Evolutionary conservation across 2,329 filamentous ascomycete species (phyloP).

Genomic region (Talaromyces verruculosus): DNA sequence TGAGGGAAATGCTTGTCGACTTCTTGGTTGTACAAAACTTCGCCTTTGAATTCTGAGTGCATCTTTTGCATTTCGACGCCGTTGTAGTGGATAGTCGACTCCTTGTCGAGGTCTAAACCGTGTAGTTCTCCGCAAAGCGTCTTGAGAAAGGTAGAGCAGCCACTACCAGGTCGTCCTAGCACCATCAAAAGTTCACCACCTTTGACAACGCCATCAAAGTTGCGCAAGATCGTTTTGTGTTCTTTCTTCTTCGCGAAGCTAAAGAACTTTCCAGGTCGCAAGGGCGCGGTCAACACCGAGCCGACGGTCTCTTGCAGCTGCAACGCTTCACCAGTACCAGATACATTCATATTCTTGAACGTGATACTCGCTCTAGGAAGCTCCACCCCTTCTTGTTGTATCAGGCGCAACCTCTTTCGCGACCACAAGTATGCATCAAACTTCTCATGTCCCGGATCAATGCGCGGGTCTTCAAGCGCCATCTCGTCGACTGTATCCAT

Average conservation of each 20-base stretch:
- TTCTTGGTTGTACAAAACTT: slow-evolving; percentile 30
- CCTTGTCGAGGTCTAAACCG: slow-evolving; percentile 69
- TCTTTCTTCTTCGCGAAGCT: slow-evolving; percentile 44
- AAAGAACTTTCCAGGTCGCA: slow-evolving; percentile 59
- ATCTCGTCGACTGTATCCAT: slow-evolving; percentile 36
- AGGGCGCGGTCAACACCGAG: slow-evolving; percentile 58
- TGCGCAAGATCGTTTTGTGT: slow-evolving; percentile 56
- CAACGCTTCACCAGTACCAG: slow-evolving; percentile 64
- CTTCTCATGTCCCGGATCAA: slow-evolving; percentile 44
- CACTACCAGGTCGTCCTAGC: slow-evolving; percentile 29
- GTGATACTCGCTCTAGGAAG: slow-evolving; percentile 56
- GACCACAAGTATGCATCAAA: slow-evolving; percentile 50
- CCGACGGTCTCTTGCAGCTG: slow-evolving; percentile 68
- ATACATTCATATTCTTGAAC: slow-evolving; percentile 66
- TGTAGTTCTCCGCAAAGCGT: slow-evolving; percentile 78
- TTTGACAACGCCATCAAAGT: slow-evolving; percentile 55
- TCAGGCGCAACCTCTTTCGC: slow-evolving; percentile 40
- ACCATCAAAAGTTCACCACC: slow-evolving; percentile 44
- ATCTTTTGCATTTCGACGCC: slow-evolving; percentile 65
- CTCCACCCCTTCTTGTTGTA: slow-evolving; percentile 31
- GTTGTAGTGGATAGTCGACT: slow-evolving; percentile 79
- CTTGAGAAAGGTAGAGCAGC: slow-evolving; percentile 81
- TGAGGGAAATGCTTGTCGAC: slow-evolving; percentile 64
- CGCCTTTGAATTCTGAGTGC: slow-evolving; percentile 58
- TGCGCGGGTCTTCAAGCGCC: slow-evolving; percentile 32